Evolutionary conservation across 768 basidiomycete genomes (phyloP), one percentile per base, ranked within the genome.

Genomic region (Paxillus involutus): DNA sequence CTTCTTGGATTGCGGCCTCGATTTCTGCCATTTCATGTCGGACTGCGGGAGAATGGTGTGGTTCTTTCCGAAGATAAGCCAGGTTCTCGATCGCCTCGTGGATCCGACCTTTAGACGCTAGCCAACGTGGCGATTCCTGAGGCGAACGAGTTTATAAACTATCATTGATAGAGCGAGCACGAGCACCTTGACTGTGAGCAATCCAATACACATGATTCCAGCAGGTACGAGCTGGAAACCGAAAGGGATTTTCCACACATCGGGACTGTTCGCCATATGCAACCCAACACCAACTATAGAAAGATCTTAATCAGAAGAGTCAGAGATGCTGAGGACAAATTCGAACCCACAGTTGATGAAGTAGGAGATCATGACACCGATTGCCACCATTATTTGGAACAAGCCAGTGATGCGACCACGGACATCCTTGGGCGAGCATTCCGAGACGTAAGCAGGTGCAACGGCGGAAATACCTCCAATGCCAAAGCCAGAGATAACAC

Each of bases 391-490:
- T 68, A 94, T 83, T 68, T 94, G 92, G 79, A 93, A 93, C 32
- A 89, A 64, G 42, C 91, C 91, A 0, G 89, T 92, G 59, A 94
- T 90, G 46, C 89, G 80, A 6, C 91, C 92, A 56, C 93, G 86
- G 6, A 92, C 88, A 19, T 90, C 79, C 66, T 93, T 94, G 6
- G 94, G 94, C 2, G 86, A 80, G 67, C 91, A 92, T 68, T 95
- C 94, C 10, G 89, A 86, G 19, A 94, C 91, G 64, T 83, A 95
- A 0, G 90, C 85, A 6, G 92, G 94, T 1, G 91, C 85, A 3
- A 93, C 86, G n/a, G 86, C 83, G 17, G 82, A 90, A 59, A 94
- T 91, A 6, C 79, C 86, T 60, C 93, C 92, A 47, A 94, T 86
- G 37, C 91, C 92, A 29, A 91, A 42, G 49, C 92, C 91, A 17